Evolutionary conservation across 352 stramenopile genomes (phyloP).

Genomic region (Poterioochromonas sp.): DNA sequence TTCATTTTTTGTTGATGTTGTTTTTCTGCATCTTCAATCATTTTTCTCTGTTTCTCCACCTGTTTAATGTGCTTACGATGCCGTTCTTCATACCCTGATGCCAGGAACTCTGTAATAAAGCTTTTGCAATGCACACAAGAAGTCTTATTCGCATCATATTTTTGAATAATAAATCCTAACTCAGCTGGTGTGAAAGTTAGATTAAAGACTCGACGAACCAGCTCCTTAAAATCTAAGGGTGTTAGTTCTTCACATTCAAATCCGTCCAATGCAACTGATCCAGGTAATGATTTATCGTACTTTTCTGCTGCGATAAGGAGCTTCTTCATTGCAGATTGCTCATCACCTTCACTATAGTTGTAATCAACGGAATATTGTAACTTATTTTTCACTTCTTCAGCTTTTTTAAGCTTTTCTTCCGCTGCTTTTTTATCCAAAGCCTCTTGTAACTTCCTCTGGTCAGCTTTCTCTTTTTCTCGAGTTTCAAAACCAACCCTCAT

Average conservation of each 20-base stretch:
- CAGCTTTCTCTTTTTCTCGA: not conserved
- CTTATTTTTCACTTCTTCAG: not conserved
- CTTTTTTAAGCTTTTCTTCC: not conserved
- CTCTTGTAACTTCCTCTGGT: constrained; percentile 2
- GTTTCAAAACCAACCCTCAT: not conserved
- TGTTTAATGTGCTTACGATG: constrained; percentile 11
- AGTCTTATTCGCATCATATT: constrained; percentile 21
- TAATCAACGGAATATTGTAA: constrained; percentile 19
- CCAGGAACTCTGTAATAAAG: constrained; percentile 25
- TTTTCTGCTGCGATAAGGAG: not conserved
- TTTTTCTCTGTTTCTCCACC: constrained; percentile 9
- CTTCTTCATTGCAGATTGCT: constrained; percentile 10
- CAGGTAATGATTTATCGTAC: constrained; percentile 26
- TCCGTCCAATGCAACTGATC: constrained; percentile 8
- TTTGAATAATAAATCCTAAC: constrained; percentile 20
- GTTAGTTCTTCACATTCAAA: constrained; percentile 17
- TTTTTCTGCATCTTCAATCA: constrained; percentile 3
- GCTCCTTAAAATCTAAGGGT: constrained; percentile 12
- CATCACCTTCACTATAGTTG: constrained; percentile 22
- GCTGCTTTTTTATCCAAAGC: constrained; percentile 1
- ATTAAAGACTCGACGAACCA: constrained; percentile 17
- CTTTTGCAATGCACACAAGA: not conserved
- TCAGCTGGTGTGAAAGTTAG: not conserved
- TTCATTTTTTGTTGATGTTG: constrained; percentile 17
- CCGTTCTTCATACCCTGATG: not conserved